Evolutionary conservation across 2,329 filamentous ascomycete species (phyloP), one percentile per base, ranked within the genome.

Genomic region (Zasmidium citrigriseum): DNA sequence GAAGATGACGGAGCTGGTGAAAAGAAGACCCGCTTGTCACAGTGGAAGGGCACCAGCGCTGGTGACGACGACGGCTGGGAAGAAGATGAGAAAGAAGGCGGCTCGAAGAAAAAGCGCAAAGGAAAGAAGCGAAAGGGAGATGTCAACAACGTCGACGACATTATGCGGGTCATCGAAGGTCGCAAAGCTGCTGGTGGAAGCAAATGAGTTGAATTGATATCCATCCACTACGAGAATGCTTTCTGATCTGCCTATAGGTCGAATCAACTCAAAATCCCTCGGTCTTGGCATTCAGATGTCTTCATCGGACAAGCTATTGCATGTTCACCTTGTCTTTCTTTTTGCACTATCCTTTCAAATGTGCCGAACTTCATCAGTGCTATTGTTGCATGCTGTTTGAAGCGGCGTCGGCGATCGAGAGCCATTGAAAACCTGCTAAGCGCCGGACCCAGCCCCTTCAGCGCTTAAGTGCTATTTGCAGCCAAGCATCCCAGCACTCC

Each of bases 51-150:
- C 2, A 57, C 69, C 80, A 83, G 80, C 21, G 82, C 78, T 12
- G 82, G 79, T 3, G 83, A 77, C 52, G 77, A 75, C 25, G 80
- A 78, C 1, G 75, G 74, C 73, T 80, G 49, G 76, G 78, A 46
- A 79, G 81, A 65, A 55, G 63, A 64, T 44, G 61, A 91, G 88
- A 79, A 84, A 84, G 69, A 90, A 16, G 78, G 85, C 58, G 89
- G 88, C 74, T 84, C 89, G 64, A 67, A 79, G 45, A 87, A 88
- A 76, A 93, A 90, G 73, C 89, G 89, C 0, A 89, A 93, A 72
- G 86, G 77, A 59, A 91, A 98, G 71, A 80, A 82, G 64, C 78
- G 83, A 63, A 83, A 82, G 71, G 72, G 70, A 29, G 68, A 72
- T 57, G 69, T 63, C n/a, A 72, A 70, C 50, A 71, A 66, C 38